Conservation (phyloP, 345 rosid genomes). For the Geranium rotundifolium region DNA sequence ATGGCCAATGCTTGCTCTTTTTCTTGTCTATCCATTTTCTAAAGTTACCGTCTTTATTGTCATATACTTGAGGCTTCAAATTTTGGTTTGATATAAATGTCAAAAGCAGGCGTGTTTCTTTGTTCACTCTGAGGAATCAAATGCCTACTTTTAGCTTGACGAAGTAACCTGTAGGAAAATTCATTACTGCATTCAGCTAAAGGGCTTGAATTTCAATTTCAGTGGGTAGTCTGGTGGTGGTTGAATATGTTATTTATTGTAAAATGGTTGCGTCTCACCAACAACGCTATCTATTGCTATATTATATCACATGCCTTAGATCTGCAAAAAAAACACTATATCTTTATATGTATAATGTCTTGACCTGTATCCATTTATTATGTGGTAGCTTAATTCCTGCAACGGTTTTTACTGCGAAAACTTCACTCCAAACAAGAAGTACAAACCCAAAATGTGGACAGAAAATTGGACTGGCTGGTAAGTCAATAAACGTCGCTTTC, state of each 20-base stretch:
- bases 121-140: not conserved
- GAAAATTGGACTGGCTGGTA: constrained; percentile 42
- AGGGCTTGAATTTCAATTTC: not conserved
- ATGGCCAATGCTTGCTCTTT: not conserved
- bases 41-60: not conserved
- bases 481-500: not conserved
- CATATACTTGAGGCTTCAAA: too few species aligned
- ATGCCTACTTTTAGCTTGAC: not conserved
- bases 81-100: not conserved
- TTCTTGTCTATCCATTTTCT: not conserved
- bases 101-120: not conserved
- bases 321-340: too few species aligned
- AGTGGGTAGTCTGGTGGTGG: not conserved
- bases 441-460: constrained; percentile 88
- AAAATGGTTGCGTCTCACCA: not conserved
- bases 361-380: not conserved
- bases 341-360: not conserved
- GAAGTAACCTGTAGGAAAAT: too few species aligned
- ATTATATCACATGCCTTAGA: too few species aligned
- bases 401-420: too few species aligned
- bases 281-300: not conserved
- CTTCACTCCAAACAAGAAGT: constrained; percentile 45
- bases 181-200: not conserved
- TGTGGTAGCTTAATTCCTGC: constrained; percentile 47
- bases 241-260: not conserved